A percentile compares a stretch with the other conserved stretches of the same genome.
phyloP scores from a whole-genome alignment of 768 basidiomycete species.

The Tubosaeta sp. region DNA sequence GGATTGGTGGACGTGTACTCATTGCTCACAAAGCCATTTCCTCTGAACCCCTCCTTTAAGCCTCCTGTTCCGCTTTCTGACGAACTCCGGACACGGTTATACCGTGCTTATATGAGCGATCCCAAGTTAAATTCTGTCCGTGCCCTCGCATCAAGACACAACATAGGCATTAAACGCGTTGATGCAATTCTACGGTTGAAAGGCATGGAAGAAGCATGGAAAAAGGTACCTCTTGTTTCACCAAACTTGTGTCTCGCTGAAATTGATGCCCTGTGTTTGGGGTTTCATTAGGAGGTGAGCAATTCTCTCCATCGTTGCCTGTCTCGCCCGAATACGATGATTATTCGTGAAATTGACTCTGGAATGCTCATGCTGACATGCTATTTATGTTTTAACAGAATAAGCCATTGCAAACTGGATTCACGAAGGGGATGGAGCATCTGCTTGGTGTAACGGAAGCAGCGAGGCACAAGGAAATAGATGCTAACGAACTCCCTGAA shows the following conservation, averaged over 20 bases:
- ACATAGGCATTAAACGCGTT: constrained; percentile 72
- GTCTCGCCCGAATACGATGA: constrained; percentile 37
- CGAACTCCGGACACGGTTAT: constrained; percentile 51
- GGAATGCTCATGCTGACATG: background rate
- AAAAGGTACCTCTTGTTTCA: constrained; percentile 51
- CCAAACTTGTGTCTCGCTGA: constrained; percentile 2
- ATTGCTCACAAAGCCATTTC: constrained; percentile 61
- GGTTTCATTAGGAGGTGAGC: constrained; percentile 39
- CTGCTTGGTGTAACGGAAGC: constrained; percentile 54
- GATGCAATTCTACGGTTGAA: constrained; percentile 83
- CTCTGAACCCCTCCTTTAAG: constrained; percentile 77
- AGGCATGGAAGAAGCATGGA: constrained; percentile 66
- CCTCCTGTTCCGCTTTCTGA: constrained; percentile 78
- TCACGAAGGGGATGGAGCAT: constrained; percentile 76
- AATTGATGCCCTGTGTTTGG: constrained; percentile 7
- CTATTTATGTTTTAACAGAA: constrained; percentile 35
- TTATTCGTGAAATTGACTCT: constrained; percentile 59
- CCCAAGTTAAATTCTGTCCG: constrained; percentile 55
- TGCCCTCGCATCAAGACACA: constrained; percentile 54
- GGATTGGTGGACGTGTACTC: background rate
- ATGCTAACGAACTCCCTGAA: constrained; percentile 6
- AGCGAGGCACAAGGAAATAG: constrained; percentile 14
- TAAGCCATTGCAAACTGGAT: constrained; percentile 72
- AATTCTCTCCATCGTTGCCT: background rate
- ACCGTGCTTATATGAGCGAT: constrained; percentile 54